Percentiles rank a stretch among this genome's conserved stretches.
Evolutionary conservation across 306 rosid genomes (phyloP).

Genomic region (Abrus pulchellus): DNA sequence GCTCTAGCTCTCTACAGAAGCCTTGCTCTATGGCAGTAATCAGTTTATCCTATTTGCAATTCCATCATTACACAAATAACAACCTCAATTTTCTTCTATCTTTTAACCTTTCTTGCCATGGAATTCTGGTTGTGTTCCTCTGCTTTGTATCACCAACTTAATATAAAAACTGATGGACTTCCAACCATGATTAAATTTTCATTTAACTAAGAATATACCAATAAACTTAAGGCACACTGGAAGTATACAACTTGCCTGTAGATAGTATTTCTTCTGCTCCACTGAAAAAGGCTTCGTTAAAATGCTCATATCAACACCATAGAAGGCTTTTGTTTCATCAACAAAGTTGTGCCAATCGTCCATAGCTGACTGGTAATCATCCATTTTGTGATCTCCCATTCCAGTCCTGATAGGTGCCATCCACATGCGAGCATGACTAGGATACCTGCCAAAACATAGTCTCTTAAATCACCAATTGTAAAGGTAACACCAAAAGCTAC

Average conservation of each 20-base stretch:
- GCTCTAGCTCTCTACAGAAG: too few relatives aligned
- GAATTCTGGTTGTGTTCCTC: too few relatives aligned
- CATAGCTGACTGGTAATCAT: constrained; percentile 79
- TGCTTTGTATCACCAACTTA: too few relatives aligned
- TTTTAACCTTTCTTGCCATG: too few relatives aligned
- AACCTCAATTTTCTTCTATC: too few relatives aligned
- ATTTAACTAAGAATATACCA: constrained; percentile 2
- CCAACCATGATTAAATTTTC: not conserved
- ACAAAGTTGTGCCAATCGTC: constrained; percentile 83
- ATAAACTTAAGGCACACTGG: not conserved
- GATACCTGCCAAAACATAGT: constrained; percentile 75
- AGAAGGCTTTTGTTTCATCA: constrained; percentile 71
- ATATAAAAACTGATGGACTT: too few relatives aligned
- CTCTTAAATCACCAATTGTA: constrained; percentile 40
- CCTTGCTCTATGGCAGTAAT: too few relatives aligned
- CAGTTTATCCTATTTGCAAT: too few relatives aligned
- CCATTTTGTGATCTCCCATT: constrained; percentile 69
- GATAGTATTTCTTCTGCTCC: constrained; percentile 95
- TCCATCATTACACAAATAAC: too few relatives aligned
- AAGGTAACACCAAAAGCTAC: constrained; percentile 35
- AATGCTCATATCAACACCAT: constrained; percentile 95
- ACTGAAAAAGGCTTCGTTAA: constrained; percentile 82
- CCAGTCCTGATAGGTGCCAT: constrained; percentile 92
- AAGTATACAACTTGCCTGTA: constrained; percentile 69
- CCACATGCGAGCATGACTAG: constrained; percentile 99